Conservation (phyloP, 495 filamentous ascomycete genomes). For the Chaetomidium leptoderma region DNA sequence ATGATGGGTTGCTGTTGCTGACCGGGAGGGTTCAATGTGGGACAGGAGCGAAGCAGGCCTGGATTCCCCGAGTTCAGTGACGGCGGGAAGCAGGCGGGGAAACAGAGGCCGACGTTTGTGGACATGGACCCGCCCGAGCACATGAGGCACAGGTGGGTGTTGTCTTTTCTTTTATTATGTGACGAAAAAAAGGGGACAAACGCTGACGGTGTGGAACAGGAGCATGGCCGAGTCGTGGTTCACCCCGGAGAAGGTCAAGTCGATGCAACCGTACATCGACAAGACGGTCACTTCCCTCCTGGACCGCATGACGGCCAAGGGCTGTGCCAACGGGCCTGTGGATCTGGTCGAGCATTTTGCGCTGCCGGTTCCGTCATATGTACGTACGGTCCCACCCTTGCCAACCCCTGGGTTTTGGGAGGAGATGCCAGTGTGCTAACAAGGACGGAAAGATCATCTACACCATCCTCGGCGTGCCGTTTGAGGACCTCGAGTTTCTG, state of each 20-base stretch:
- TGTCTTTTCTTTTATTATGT: too few relatives aligned
- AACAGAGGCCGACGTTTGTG: constrained; percentile 46
- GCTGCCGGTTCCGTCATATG: constrained; percentile 42
- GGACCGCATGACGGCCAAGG: constrained; percentile 33
- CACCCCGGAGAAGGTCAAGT: constrained; percentile 34
- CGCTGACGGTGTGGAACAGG: constrained; percentile 12
- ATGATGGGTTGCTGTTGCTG: background rate
- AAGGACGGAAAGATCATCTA: constrained; percentile 41
- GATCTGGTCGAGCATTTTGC: constrained; percentile 45
- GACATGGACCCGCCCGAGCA: constrained; percentile 48
- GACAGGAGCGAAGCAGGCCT: constrained; percentile 35
- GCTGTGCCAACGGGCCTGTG: constrained; percentile 30
- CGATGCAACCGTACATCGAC: constrained; percentile 40
- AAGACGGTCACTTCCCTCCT: constrained; percentile 41
- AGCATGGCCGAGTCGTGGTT: constrained; percentile 44
- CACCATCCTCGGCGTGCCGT: constrained; percentile 44
- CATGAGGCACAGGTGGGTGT: constrained; percentile 33
- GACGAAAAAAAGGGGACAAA: too few relatives aligned
- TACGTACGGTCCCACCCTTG: too few relatives aligned
- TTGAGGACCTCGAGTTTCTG: constrained; percentile 43
- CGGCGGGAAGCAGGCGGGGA: constrained; percentile 39
- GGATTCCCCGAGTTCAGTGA: constrained; percentile 45
- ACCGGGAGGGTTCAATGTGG: too few relatives aligned
- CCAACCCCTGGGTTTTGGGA: too few relatives aligned
- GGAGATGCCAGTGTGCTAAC: background rate